Base-by-base conservation (phyloP, 805 yeast genomes). In the Candida sakaeoensis region DNA sequence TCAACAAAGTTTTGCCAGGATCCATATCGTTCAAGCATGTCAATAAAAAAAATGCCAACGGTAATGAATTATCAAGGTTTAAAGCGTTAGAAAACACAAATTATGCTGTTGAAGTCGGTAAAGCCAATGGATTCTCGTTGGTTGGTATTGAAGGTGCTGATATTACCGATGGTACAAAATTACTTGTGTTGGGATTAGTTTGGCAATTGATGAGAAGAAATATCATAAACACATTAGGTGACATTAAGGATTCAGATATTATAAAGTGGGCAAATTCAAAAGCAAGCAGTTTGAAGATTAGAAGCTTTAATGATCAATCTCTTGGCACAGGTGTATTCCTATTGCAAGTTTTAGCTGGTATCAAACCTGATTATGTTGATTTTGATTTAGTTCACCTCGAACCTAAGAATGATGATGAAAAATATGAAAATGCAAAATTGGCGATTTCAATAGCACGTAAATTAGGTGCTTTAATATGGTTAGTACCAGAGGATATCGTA, bases 191-290 rank as follows among this genome's bases (percentile, higher is more conserved):
- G 51, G 99, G 93, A 10, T 75, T 93, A 40, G 97, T 91, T 27
- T 93, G 99, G 99, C 99, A 93, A 72, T 75, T 93, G 57, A 93
- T 93, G 99, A 81, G 99, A 61, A 79, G 96, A 61, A 93, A 93
- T 65, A 95, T 93, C 53, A 82, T 82, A 45, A 77, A 81, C 50
- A 93, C 99, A 2, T 75, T 93, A 57, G 74, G 83, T 37, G 74
- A 79, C 30, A 70, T 93, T 48, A 69, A 80, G 43, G 99, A 93
- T 67, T 44, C 79, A 24, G 97, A 93, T 58, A 90, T 93, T 32
- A 74, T 93, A 60, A 79, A 75, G 57, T 93, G 99, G 99, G 98
- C 97, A 23, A 90, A 89, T 58, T 80, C 77, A 21, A 85, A 83
- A 61, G 96, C 80, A 29, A 59, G 72, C 16, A 96, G 96, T 44